Base-by-base conservation (phyloP, 1,284 basidiomycete genomes). In the Fistulina hepatica region DNA sequence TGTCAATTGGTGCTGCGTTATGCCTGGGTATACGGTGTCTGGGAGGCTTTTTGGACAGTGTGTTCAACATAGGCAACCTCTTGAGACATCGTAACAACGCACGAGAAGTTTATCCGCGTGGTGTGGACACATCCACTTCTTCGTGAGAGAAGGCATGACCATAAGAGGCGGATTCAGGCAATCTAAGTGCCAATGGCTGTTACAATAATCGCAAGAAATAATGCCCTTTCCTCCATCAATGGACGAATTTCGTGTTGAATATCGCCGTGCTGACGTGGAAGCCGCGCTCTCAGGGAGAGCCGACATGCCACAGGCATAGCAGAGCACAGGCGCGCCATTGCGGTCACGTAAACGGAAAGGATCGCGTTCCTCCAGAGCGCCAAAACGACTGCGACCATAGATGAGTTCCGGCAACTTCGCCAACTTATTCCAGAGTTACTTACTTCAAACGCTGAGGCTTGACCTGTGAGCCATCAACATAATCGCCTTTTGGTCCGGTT, bases 111-210 rank as follows among this genome's bases (percentile, higher is more conserved):
- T 77, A 44, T 94, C 88, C 20, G 80, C 79, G 56, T 98, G 94
- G 52, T 92, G 90, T 2, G 95, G 95, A 60, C 94, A 99, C 89
- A 94, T 97, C 94, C 95, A 99, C 59, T 93, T 95, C 63, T 81
- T 81, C 46, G 76, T 77, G 40, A 83, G 76, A 19, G 81, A 73
- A 3, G 95, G 95, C 75, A 97, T 81, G 32, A 70, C 71, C 15
- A 81, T 68, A 48, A 97, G 64, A 2, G 95, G 94, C 13, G 94
- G 95, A 50, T 86, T 81, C 22, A 98, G 66, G 54, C 94, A 99
- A 57, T 98, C 94, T 39, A 97, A 72, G 57, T 99, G 94, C 89
- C 94, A 99, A 58, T 94, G 86, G 40, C 94, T 70, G 41, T 73
- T 71, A 61, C 95, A 99, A 55, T 93, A 92, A 62, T 98, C 95